phyloP scores from a whole-genome alignment of 768 basidiomycete genomes.

The Mrakia frigida region DNA sequence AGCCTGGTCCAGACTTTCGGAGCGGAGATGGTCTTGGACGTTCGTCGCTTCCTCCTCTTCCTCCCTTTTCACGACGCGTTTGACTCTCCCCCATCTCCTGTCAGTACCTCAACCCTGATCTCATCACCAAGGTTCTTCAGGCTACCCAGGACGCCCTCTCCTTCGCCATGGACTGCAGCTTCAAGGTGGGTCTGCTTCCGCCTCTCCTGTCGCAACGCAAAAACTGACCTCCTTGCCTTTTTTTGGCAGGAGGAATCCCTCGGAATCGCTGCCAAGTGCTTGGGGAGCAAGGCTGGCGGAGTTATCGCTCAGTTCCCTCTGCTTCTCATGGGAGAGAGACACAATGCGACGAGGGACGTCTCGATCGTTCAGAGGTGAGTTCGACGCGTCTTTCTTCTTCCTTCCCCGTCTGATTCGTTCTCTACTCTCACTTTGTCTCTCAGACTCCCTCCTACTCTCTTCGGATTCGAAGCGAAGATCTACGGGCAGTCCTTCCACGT shows the following conservation, averaged over 20 bases:
- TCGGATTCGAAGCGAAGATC: background rate
- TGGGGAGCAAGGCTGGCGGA: background rate
- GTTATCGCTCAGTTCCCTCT: background rate
- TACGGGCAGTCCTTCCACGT: background rate
- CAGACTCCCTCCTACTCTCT: background rate
- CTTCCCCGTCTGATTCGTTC: too few relatives aligned
- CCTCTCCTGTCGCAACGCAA: background rate
- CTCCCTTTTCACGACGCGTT: too few relatives aligned
- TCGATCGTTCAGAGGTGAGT: too few relatives aligned
- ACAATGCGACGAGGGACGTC: background rate
- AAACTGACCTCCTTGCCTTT: background rate
- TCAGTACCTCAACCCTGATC: background rate
- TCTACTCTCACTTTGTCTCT: background rate
- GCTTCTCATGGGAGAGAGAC: background rate
- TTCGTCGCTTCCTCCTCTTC: background rate
- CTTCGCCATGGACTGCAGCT: background rate
- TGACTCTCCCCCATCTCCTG: background rate
- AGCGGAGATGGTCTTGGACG: background rate
- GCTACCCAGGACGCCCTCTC: background rate
- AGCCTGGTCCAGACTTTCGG: background rate
- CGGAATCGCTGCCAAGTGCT: background rate
- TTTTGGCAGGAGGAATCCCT: background rate
- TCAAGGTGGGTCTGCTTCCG: background rate
- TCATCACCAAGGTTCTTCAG: background rate
- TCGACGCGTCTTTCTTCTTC: background rate